These are phyloP conservation scores for Chamaecyparis obtusa DNA, from an alignment of 75 land plant genomes.

Conservation along the genomic window DNA sequence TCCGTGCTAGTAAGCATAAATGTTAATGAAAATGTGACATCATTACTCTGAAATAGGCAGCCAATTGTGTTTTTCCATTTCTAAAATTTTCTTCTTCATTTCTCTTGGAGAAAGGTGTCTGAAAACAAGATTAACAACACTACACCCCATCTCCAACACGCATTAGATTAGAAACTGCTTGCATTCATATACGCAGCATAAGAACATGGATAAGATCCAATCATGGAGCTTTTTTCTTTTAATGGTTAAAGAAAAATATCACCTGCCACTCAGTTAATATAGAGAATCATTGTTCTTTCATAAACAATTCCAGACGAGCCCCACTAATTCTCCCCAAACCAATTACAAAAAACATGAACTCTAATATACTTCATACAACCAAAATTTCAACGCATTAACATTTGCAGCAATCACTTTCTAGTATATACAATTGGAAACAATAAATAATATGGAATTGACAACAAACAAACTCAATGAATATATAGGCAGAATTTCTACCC, in stretches of 20 bases:
- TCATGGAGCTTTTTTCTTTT: not conserved
- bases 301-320: not conserved
- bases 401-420: conserved; percentile 6
- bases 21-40: not conserved
- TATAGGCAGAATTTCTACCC: conserved; percentile 15
- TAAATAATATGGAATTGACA: conserved; percentile 14
- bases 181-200: not conserved
- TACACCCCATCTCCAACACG: not conserved
- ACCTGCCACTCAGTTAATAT: not conserved
- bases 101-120: not conserved
- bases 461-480: conserved; percentile 16
- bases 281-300: not conserved
- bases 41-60: not conserved
- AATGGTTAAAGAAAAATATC: not conserved
- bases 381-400: conserved; percentile 8
- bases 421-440: conserved; percentile 15
- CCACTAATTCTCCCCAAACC: not conserved
- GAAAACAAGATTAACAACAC: not conserved
- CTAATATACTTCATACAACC: conserved; percentile 7
- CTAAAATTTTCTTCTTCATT: no score
- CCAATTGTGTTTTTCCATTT: not conserved
- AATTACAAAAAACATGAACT: not conserved
- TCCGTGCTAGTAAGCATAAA: not conserved
- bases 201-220: not conserved
- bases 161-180: not conserved